phyloP scores from a whole-genome alignment of 257 asterid genomes.

The Plantago ovata region DNA sequence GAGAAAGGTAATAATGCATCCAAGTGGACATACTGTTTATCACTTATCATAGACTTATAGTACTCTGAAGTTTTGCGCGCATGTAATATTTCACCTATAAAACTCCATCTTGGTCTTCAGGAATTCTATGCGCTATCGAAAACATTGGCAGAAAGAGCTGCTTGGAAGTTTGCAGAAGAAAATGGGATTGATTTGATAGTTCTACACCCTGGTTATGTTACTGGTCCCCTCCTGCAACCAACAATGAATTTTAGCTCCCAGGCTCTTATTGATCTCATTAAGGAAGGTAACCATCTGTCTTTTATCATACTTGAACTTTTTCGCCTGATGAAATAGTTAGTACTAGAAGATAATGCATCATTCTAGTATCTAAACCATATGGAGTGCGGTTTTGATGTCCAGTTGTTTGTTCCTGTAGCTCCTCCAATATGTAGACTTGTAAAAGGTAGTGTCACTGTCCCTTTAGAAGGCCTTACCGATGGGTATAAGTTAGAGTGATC shows the following conservation, averaged over 20 bases:
- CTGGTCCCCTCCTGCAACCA: constrained; percentile 55
- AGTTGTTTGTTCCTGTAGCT: too few species aligned
- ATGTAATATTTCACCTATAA: too few species aligned
- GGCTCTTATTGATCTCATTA: constrained; percentile 20
- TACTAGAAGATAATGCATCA: neutral
- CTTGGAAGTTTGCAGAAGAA: constrained; percentile 34
- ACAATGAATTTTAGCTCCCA: constrained; percentile 30
- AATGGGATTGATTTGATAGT: constrained; percentile 39
- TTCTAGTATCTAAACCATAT: too few species aligned
- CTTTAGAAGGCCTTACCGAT: too few species aligned
- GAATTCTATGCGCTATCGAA: constrained; percentile 35
- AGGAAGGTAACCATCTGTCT: constrained; percentile 24
- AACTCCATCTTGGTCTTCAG: too few species aligned
- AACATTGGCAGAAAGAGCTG: constrained; percentile 51
- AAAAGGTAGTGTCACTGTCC: too few species aligned
- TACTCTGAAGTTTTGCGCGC: too few species aligned
- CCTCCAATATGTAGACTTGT: too few species aligned
- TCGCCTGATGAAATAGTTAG: neutral
- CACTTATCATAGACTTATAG: too few species aligned
- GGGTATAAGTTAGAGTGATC: too few species aligned
- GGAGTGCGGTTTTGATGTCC: too few species aligned
- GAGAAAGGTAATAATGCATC: constrained; percentile 28
- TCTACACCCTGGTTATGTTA: constrained; percentile 40
- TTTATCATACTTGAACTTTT: neutral
- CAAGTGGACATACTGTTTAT: too few species aligned